A percentile compares a stretch with the other conserved stretches of the same genome.
These are phyloP conservation scores for Fomes fomentarius DNA, from an alignment of 1,284 basidiomycete species.

Conservation along the genomic window DNA sequence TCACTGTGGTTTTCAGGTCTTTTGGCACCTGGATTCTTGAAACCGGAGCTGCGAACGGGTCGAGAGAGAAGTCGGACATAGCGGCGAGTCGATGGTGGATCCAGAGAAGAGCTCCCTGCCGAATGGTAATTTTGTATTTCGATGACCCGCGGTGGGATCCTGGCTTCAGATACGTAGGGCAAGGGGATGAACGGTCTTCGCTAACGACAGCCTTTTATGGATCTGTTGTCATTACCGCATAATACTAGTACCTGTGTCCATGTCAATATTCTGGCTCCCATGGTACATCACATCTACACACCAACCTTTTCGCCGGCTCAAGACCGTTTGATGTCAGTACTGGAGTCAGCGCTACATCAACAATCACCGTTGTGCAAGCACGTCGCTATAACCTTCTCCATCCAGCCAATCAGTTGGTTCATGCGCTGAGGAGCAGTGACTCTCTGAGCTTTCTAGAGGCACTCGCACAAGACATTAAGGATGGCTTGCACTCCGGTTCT, in stretches of 20 bases:
- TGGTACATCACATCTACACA: neutral
- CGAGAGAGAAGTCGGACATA: neutral
- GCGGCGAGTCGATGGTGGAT: neutral
- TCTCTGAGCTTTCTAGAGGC: neutral
- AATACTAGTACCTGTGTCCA: neutral
- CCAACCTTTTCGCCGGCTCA: neutral
- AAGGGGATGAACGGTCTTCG: neutral
- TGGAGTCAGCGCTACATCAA: no score
- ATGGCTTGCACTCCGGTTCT: neutral
- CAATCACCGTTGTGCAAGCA: neutral
- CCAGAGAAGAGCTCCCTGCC: neutral
- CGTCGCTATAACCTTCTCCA: neutral
- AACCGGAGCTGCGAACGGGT: no score
- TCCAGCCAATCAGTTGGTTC: neutral
- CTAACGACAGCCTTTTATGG: neutral
- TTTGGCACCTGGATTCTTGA: neutral
- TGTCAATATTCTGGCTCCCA: neutral
- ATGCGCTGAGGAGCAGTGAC: neutral
- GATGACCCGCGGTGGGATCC: neutral
- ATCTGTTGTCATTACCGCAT: neutral
- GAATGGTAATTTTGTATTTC: slow-evolving; percentile 1
- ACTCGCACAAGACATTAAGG: neutral
- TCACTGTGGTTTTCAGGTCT: neutral
- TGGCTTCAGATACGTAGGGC: neutral
- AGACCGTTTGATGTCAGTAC: no score